A percentile compares a stretch with the other conserved stretches of the same genome.
These are phyloP conservation scores for Hortaea werneckii DNA, from an alignment of 2,329 filamentous ascomycete species.

Conservation along the genomic window DNA sequence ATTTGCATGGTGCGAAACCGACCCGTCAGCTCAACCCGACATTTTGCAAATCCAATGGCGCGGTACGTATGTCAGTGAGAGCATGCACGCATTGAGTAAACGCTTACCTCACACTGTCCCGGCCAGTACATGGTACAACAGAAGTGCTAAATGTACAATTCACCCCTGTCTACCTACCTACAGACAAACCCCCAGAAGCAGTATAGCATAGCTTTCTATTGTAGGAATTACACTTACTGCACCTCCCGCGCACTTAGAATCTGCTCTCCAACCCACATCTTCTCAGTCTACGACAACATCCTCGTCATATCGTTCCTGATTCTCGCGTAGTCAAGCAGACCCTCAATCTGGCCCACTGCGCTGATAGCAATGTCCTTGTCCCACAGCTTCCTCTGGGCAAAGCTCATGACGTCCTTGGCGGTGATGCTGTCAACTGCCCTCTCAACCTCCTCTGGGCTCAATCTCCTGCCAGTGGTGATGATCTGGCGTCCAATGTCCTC, in stretches of 20 bases:
- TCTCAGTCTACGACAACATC: constrained; percentile 44
- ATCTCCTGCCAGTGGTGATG: constrained; percentile 87
- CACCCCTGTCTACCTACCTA: neutral
- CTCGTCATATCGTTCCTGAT: constrained; percentile 80
- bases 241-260: neutral
- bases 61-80: no score
- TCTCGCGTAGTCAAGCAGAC: constrained; percentile 63
- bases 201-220: neutral
- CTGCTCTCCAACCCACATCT: neutral
- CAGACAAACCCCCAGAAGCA: neutral
- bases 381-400: constrained; percentile 91
- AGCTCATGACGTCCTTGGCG: constrained; percentile 94
- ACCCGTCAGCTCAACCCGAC: no score
- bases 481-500: constrained; percentile 99
- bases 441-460: constrained; percentile 90
- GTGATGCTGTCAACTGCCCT: constrained; percentile 78
- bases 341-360: constrained; percentile 89
- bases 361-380: constrained; percentile 92
- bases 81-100: no score
- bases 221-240: neutral
- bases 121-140: neutral
- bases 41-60: no score
- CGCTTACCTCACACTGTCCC: no score
- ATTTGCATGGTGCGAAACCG: no score
- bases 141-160: neutral